phyloP scores from a whole-genome alignment of 176 grass and related monocot species.

The bread wheat (Triticum aestivum) region DNA sequence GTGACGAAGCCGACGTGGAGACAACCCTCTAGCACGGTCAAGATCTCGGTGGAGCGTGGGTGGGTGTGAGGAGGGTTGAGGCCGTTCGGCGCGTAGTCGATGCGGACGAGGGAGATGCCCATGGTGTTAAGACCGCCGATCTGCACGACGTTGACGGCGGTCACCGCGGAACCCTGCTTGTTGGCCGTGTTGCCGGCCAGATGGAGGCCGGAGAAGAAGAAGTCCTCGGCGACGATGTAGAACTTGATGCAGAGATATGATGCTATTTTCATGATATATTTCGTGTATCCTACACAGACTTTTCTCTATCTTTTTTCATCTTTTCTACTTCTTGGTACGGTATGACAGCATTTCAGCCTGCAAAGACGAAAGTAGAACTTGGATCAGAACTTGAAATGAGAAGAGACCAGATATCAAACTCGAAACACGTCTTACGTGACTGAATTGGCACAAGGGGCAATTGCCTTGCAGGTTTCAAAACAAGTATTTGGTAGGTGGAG shows the following conservation, averaged over 20 bases:
- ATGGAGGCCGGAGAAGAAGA: too few relatives aligned
- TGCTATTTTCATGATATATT: background rate
- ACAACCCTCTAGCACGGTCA: too few relatives aligned
- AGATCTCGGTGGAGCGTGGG: too few relatives aligned
- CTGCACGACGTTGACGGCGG: too few relatives aligned
- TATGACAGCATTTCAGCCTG: conserved; percentile 1
- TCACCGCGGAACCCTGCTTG: too few relatives aligned
- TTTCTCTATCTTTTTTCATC: background rate
- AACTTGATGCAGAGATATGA: background rate
- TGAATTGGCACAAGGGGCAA: background rate
- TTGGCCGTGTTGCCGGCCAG: too few relatives aligned
- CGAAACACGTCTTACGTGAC: background rate
- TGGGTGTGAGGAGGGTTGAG: too few relatives aligned
- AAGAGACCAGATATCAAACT: background rate
- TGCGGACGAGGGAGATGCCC: too few relatives aligned
- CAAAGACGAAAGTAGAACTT: background rate
- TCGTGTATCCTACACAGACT: background rate
- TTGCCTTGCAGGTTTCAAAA: background rate
- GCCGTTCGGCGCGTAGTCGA: too few relatives aligned
- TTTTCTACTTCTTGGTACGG: background rate
- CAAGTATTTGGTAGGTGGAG: background rate
- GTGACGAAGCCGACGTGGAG: too few relatives aligned
- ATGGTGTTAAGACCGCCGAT: too few relatives aligned
- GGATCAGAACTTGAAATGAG: background rate
- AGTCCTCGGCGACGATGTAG: too few relatives aligned